Base-by-base conservation (phyloP, 2,329 filamentous ascomycete species). In the Ophiostoma quercus region DNA sequence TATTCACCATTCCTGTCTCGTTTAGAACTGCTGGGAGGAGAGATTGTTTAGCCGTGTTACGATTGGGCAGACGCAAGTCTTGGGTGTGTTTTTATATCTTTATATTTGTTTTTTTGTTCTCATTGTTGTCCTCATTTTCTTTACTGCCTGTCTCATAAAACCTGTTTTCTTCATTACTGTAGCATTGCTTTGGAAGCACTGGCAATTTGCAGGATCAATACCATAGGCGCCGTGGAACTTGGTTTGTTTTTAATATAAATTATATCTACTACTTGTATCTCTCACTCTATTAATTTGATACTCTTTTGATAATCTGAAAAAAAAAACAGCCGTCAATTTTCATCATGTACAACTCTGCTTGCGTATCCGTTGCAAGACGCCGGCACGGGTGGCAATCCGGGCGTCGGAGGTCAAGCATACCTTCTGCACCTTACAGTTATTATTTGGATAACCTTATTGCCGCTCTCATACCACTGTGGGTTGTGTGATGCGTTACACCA, bases 51-150 rank as follows among this genome's bases (percentile, higher is more conserved):
- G 11, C 8, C 22, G 8, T 57, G 12, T 25, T 25, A 57, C 51
- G 51, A 57, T 11, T 57, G n/a, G 51, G 51, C 51, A 63, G 60
- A 63, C 60, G 60, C 60, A 22, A 63, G 60, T 63, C 32, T 25
- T 14, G 51, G 22, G 3, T 37, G 37, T 34, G 1, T 16, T 41
- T 25, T 66, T 25, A 25, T 41, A 12, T 41, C 39, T 41, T 66
- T 37, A 16, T 25, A 7, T 66, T 43, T 25, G 25, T 14, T 22
- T 14, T 3, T 41, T 6, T 34, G 8, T 34, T 34, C 34, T 34
- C 34, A 41, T 41, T 41, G 39, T 41, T 41, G 12, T 41, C 39
- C 1, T 41, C 14, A 12, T 65, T 65, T 65, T 22, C 16, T 39
- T n/a, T 65, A 47, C 16, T 47, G 43, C 43, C 43, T 47, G 43